Percentiles rank a stretch among this genome's conserved stretches.
Conservation (phyloP, 176 grass and related monocot genomes). For the Juncus inflexus region DNA sequence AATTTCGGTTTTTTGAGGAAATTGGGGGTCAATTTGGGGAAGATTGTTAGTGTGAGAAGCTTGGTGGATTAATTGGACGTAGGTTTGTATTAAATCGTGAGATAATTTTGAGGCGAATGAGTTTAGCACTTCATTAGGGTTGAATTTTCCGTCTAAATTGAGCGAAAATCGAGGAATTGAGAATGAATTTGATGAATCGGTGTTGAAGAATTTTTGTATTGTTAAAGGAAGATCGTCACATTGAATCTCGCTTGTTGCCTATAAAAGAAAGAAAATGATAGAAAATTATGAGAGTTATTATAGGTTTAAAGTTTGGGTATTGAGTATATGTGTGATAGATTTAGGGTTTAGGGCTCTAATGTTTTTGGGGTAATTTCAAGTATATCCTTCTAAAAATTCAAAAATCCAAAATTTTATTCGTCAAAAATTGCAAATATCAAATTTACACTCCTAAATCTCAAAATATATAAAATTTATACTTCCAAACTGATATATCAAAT, state of each 20-base stretch:
- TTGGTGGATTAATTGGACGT: conserved; percentile 74
- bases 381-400: too few relatives aligned
- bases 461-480: too few relatives aligned
- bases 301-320: conserved; percentile 1
- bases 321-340: too few relatives aligned
- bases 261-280: conserved; percentile 26
- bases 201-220: conserved; percentile 78
- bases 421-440: too few relatives aligned
- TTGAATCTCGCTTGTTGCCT: conserved; percentile 77
- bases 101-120: conserved; percentile 59
- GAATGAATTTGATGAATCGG: conserved; percentile 46
- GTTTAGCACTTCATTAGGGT: conserved; percentile 55
- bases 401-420: too few relatives aligned
- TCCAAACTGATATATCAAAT: too few relatives aligned
- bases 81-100: conserved; percentile 60
- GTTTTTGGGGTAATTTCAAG: too few relatives aligned
- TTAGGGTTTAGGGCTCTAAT: too few relatives aligned
- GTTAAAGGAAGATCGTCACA: conserved; percentile 72
- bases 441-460: too few relatives aligned
- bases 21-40: background rate
- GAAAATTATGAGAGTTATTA: conserved; percentile 2
- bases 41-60: conserved; percentile 37
- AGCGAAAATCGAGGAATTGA: conserved; percentile 68
- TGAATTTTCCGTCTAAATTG: conserved; percentile 63
- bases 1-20: conserved; percentile 15